phyloP scores from a whole-genome alignment of 306 rosid genomes.

The Cotoneaster glaucophyllus region DNA sequence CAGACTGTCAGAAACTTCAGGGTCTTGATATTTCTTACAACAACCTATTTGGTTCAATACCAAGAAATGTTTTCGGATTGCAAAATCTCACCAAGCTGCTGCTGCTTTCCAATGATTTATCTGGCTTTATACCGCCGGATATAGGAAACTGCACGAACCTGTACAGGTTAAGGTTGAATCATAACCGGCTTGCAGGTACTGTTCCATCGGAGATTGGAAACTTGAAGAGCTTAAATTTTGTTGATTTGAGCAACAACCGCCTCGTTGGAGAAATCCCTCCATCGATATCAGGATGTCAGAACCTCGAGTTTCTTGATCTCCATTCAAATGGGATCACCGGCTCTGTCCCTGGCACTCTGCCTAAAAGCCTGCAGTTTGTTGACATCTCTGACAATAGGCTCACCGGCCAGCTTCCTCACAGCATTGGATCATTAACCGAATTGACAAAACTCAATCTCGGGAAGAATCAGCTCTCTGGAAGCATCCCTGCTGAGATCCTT shows the following conservation, averaged over 20 bases:
- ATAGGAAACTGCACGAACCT: constrained; percentile 73
- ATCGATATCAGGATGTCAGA: constrained; percentile 50
- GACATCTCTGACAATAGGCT: constrained; percentile 74
- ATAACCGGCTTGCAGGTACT: constrained; percentile 50
- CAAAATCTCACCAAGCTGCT: constrained; percentile 58
- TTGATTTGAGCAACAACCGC: constrained; percentile 57
- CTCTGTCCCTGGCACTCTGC: constrained; percentile 60
- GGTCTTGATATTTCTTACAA: constrained; percentile 75
- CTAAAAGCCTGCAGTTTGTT: constrained; percentile 53
- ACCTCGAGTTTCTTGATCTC: constrained; percentile 77
- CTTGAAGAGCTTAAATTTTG: constrained; percentile 49
- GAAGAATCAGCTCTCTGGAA: constrained; percentile 59
- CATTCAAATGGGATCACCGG: constrained; percentile 72
- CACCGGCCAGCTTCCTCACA: constrained; percentile 45
- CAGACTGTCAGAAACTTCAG: constrained; percentile 55
- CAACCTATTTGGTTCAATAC: constrained; percentile 55
- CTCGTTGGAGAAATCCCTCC: constrained; percentile 70
- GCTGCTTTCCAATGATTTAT: constrained; percentile 63
- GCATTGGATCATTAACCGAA: constrained; percentile 54
- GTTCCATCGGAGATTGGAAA: constrained; percentile 74
- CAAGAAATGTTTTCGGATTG: constrained; percentile 50
- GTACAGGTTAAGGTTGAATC: constrained; percentile 55
- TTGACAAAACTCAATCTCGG: constrained; percentile 70
- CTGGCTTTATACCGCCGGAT: constrained; percentile 73
- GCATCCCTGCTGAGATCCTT: constrained; percentile 63